These are phyloP conservation scores for Beauveria pseudobassiana DNA, from an alignment of 2,329 filamentous ascomycete genomes.

Conservation along the genomic window DNA sequence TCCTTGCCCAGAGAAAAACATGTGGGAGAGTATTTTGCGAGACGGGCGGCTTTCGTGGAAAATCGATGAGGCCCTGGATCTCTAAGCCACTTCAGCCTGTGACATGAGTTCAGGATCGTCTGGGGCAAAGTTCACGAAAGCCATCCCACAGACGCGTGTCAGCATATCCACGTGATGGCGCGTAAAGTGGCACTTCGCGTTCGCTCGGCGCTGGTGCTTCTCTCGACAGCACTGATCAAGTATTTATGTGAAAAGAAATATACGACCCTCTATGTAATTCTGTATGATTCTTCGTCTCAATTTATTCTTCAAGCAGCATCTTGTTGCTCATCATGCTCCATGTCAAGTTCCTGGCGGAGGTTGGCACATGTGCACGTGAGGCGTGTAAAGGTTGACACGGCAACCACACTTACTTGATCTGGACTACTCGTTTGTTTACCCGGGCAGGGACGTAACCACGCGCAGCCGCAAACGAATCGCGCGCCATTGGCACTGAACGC, in stretches of 20 bases:
- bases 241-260: no score
- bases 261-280: no score
- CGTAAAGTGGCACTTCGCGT: conserved; percentile 21
- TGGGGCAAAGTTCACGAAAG: neutral
- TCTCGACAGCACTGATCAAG: neutral
- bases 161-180: conserved; percentile 26
- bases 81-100: neutral
- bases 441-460: conserved; percentile 2
- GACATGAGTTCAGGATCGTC: neutral
- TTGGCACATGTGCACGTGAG: conserved; percentile 1
- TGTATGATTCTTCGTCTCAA: neutral
- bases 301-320: neutral
- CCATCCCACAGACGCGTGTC: conserved; percentile 21
- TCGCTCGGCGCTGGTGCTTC: neutral
- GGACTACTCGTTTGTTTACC: conserved; percentile 22
- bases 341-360: neutral
- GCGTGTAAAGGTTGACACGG: conserved; percentile 21
- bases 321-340: neutral
- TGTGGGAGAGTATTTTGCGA: neutral
- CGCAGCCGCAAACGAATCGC: conserved; percentile 3
- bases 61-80: neutral
- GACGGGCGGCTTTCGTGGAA: no score
- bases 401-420: conserved; percentile 22
- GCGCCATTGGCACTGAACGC: neutral
- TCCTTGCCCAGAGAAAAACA: neutral